These are phyloP conservation scores for Dictyostelium citrinum DNA, from an alignment of 78 protist genomes.

Conservation along the genomic window DNA sequence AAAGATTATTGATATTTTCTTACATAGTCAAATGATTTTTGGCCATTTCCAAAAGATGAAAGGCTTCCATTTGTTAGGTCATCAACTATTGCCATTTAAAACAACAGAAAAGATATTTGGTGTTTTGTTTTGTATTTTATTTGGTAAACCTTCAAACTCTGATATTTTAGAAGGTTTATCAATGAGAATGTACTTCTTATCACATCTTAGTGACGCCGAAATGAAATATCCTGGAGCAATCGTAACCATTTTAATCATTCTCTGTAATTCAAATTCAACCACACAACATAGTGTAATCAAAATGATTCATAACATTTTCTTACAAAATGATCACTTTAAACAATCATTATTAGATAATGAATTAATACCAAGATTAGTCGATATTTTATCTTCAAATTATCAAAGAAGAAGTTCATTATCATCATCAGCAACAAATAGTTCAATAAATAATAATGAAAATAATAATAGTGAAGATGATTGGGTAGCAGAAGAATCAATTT, in stretches of 20 bases:
- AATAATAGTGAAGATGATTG: conserved; percentile 32
- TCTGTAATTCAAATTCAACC: neutral
- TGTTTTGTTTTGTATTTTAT: conserved; percentile 64
- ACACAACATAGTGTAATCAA: conserved; percentile 63
- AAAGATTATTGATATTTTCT: conserved; percentile 48
- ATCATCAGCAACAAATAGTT: neutral
- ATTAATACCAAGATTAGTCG: conserved; percentile 38
- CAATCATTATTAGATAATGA: conserved; percentile 27
- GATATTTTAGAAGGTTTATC: conserved; percentile 9
- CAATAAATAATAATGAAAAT: neutral
- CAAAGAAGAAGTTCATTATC: neutral
- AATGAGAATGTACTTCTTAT: conserved; percentile 30
- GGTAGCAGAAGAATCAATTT: conserved; percentile 56
- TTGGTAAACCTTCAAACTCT: conserved; percentile 38
- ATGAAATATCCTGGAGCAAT: conserved; percentile 50
- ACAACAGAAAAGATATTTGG: conserved; percentile 67
- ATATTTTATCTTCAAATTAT: conserved; percentile 33
- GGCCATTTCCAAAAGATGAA: conserved; percentile 62
- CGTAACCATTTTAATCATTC: conserved; percentile 3
- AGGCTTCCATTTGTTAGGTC: conserved; percentile 74
- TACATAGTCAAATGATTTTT: conserved; percentile 25
- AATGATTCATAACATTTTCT: conserved; percentile 56
- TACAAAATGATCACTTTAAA: conserved; percentile 51
- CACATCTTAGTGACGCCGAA: neutral
- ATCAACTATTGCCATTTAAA: conserved; percentile 2